Base-by-base conservation (phyloP, 176 grass and related monocot genomes). In the Oryza officinalis region DNA sequence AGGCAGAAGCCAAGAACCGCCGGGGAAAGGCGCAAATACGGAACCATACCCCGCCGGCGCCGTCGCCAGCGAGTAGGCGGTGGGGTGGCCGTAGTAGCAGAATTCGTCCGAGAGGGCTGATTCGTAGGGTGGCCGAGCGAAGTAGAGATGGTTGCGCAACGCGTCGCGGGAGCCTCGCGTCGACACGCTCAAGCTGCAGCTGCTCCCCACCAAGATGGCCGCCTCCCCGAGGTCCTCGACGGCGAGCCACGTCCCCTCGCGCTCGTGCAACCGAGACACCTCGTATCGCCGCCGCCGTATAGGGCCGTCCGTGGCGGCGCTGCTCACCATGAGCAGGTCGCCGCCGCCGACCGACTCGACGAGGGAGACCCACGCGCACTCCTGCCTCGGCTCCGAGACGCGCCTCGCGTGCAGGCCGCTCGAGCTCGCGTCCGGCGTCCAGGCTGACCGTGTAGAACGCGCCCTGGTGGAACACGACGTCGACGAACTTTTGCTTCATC, bases 191-290 rank as follows among this genome's bases (percentile, higher is more conserved):
- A 77, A 17, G 52, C 52, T 63, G 20, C 74, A 40, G 1, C 75
- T 37, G 54, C 22, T 20, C 74, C 75, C 75, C 15, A n/a, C 54
- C 75, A 77, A 17, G 75, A 77, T 63, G 3, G 74, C 54, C 32
- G 74, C 60, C 74, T 77, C 54, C 20, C 74, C 54, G 13, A 77
- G 54, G 12, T 77, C 50, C 52, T 63, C 25, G 32, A 77, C 54
- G 5, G 54, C 52, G 74, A 15, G 20, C 74, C 74, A 77, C 40
- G 8, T 2, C 40, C 40, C 40, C 40, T 10, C 40, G 40, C 74
- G 20, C n/a, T 63, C 54, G 54, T 40, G 12, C 52, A 13, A 27
- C 0, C 52, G 32, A 0, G 6, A 77, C 74, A 77, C 74, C 22
- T 61, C 74, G 6, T 61, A 77, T 11, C 25, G 10, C 3, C 14